Base-by-base conservation (phyloP, 805 yeast genomes). In the Phaffomyces thermotolerans region DNA sequence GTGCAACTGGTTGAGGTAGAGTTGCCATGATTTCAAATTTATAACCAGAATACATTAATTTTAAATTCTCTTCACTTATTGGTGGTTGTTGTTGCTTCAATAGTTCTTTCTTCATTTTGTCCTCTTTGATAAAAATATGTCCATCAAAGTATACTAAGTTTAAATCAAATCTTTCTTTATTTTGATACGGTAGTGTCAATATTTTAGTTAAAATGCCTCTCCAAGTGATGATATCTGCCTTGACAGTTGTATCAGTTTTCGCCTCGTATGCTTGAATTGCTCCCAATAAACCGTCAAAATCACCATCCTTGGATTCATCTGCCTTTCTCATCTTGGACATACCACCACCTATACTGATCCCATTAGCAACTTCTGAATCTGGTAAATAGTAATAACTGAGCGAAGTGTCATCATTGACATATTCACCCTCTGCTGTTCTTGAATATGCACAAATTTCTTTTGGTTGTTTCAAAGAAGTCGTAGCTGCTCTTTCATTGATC, bases 11-110 rank as follows among this genome's bases (percentile, higher is more conserved):
- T 54, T 77, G 75, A 0, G 81, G 71, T 24, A 90, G 62, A 1
- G 96, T 87, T 0, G 89, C 77, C 20, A 88, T 52, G 4, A 78
- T 69, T 63, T 93, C 97, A 61, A 93, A 93, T 58, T 89, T 91
- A 65, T 85, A 88, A 0, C 96, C 93, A 22, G 81, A 69, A 53
- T 70, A 85, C 56, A 72, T 73, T 45, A 78, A 67, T 44, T 66
- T 59, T 44, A 27, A 6, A 12, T 27, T 8, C 13, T 27, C 29
- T 27, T 27, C 29, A 27, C 29, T 27, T 27, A 27, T 27, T 73
- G 66, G 10, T 62, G 60, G 15, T 53, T 54, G 57, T 29, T 43
- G 34, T 44, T 58, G 36, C 57, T 53, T 57, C 60, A 57, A 35
- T 52, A 45, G 32, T 54, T 58, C 57, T 37, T 54, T 40, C 37